Evolutionary conservation across 2,329 filamentous ascomycete species (phyloP).

Genomic region (Fusarium sp.): DNA sequence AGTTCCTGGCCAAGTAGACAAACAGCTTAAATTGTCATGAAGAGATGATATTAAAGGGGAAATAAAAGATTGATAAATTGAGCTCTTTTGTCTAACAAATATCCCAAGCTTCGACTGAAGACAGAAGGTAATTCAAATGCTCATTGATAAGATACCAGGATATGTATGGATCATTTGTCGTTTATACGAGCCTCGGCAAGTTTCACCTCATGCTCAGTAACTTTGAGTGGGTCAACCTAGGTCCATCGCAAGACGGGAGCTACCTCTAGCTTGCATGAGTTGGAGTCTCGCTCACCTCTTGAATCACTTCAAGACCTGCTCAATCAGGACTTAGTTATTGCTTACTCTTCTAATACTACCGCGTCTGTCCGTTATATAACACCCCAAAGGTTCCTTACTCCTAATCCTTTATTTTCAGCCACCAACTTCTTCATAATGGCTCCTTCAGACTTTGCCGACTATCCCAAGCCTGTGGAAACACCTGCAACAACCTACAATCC

Average conservation of each 20-base stretch:
- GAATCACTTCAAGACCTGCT: neutral
- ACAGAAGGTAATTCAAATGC: neutral
- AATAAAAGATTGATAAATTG: neutral
- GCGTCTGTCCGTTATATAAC: neutral
- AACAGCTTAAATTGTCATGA: neutral
- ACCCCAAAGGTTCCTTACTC: neutral
- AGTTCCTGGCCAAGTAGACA: constrained; percentile 56
- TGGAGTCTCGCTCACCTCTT: constrained; percentile 14
- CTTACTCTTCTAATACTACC: neutral
- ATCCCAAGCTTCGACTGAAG: too few species aligned
- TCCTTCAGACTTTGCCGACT: constrained; percentile 56
- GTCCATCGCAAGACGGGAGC: neutral
- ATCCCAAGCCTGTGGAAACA: constrained; percentile 55
- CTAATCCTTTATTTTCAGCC: neutral
- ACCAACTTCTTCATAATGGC: constrained; percentile 41
- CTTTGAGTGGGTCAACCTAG: neutral
- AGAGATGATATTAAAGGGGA: neutral
- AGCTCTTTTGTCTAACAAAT: neutral
- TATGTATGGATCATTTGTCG: too few species aligned
- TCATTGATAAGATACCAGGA: neutral
- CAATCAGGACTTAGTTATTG: neutral
- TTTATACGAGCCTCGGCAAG: neutral
- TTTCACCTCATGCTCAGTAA: neutral
- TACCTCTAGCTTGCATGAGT: neutral
- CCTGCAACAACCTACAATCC: constrained; percentile 54